Evolutionary conservation across 2,329 filamentous ascomycete genomes (phyloP).

Genomic region (Xylaria sp.): DNA sequence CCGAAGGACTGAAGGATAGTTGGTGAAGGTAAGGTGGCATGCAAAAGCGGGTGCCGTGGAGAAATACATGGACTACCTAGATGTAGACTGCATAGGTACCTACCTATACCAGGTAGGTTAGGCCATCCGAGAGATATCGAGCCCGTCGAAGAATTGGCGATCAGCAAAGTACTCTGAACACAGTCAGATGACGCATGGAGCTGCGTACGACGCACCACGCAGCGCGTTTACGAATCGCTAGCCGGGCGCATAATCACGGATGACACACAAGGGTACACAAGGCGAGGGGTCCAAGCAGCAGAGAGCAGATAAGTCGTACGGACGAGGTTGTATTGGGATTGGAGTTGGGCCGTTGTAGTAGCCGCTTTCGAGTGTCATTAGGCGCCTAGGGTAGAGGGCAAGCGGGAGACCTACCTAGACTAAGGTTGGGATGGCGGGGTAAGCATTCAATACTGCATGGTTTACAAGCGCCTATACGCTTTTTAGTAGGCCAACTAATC

Average conservation of each 20-base stretch:
- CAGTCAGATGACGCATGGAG: constrained; percentile 39
- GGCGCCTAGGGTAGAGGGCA: constrained; percentile 29
- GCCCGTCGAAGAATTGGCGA: constrained; percentile 28
- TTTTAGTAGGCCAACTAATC: neutral
- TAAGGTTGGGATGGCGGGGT: constrained; percentile 9
- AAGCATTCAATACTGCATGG: neutral
- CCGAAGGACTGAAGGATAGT: constrained; percentile 2
- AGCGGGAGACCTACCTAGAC: neutral
- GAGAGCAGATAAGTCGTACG: constrained; percentile 16
- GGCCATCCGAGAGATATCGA: constrained; percentile 16
- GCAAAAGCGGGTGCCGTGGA: constrained; percentile 34
- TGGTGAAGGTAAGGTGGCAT: constrained; percentile 13
- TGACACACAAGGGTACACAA: constrained; percentile 24
- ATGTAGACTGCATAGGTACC: neutral
- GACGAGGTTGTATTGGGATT: constrained; percentile 38
- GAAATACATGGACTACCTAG: constrained; percentile 2
- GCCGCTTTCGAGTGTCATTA: constrained; percentile 36
- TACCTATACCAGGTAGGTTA: constrained; percentile 1
- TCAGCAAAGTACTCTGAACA: constrained; percentile 9
- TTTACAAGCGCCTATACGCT: constrained; percentile 9
- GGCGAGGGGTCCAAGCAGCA: constrained; percentile 31
- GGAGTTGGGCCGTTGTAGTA: constrained; percentile 35
- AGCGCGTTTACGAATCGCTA: constrained; percentile 42
- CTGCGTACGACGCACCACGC: constrained; percentile 40
- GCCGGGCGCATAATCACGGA: constrained; percentile 40